Base-by-base conservation (phyloP, 345 rosid genomes). In the Salix purpurea region DNA sequence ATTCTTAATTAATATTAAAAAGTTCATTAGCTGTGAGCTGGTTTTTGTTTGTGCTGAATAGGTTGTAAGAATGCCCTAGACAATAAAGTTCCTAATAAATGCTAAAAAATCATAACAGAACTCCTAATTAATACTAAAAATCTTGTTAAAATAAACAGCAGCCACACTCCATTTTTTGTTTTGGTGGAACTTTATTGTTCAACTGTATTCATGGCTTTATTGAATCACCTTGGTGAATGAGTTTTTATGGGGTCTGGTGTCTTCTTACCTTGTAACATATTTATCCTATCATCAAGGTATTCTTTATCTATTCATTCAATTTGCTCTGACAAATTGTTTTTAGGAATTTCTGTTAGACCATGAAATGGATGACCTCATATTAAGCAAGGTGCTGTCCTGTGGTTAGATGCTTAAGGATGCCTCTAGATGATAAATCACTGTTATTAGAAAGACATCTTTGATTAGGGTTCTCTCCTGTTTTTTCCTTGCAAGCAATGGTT, bases 371-470 rank as follows among this genome's bases (percentile, higher is more conserved):
- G 79, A 46, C 75, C 73, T 74, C 71, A 34, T 77, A 39, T 65
- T 79, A 71, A 79, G 87, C 60, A 60, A 80, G 77, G 70, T 78
- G 80, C 81, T 78, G 74, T 74, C 74, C 75, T 83, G 80, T 87
- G 77, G 70, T 82, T 82, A 74, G 81, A 58, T 67, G 82, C 70
- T 30, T 77, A 74, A 74, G 65, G 81, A 75, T 80, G 80, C 76
- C 77, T 78, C 80, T 80, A 56, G 75, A 83, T 77, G 86, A 85
- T 76, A 80, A 85, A 70, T 80, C 76, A 73, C 76, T 82, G 71
- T 70, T 74, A 72, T 65, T 68, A 28, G 74, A 75, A 76, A 21
- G 56, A 64, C 30, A 34, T 70, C 32, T 21, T 78, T 67, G 71
- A 65, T 76, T 73, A 42, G 80, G 77, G 65, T 76, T 67, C 18